phyloP scores from a whole-genome alignment of 2,329 filamentous ascomycete genomes.

The Sarocladium kiliense region DNA sequence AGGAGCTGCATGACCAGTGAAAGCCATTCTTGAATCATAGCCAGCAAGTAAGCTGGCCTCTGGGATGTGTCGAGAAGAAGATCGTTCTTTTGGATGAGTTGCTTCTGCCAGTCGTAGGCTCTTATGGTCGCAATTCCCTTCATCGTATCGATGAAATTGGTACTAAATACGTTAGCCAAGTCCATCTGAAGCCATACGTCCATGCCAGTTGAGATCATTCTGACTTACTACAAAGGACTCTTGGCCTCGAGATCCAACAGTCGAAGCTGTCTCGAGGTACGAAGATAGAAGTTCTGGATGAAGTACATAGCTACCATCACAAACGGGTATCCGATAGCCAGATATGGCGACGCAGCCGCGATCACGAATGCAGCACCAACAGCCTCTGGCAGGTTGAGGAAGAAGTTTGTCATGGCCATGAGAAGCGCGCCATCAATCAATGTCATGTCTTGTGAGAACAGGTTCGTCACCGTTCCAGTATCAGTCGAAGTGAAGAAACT shows the following conservation, averaged over 20 bases:
- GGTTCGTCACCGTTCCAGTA: slow-evolving; percentile 33
- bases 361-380: slow-evolving; percentile 45
- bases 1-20: slow-evolving; percentile 42
- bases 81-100: slow-evolving; percentile 37
- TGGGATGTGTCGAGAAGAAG: slow-evolving; percentile 47
- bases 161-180: slow-evolving; percentile 15
- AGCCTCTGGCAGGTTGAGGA: slow-evolving; percentile 17
- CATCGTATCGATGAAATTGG: slow-evolving; percentile 49
- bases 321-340: slow-evolving; percentile 45
- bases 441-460: slow-evolving; percentile 41
- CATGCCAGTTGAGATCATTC: too few species aligned
- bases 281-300: slow-evolving; percentile 53
- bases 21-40: slow-evolving; percentile 53
- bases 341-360: slow-evolving; percentile 33
- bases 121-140: slow-evolving; percentile 48
- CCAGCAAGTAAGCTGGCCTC: slow-evolving; percentile 49
- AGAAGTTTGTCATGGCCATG: slow-evolving; percentile 24
- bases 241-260: slow-evolving; percentile 59
- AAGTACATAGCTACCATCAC: slow-evolving; percentile 39
- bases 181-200: too few species aligned
- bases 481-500: slow-evolving; percentile 37
- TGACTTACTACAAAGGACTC: slow-evolving; percentile 47
- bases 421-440: slow-evolving; percentile 36
- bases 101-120: slow-evolving; percentile 47
- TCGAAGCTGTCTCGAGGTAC: slow-evolving; percentile 55